Base-by-base conservation (phyloP, 2,329 filamentous ascomycete species). In the Claviceps digitariae region DNA sequence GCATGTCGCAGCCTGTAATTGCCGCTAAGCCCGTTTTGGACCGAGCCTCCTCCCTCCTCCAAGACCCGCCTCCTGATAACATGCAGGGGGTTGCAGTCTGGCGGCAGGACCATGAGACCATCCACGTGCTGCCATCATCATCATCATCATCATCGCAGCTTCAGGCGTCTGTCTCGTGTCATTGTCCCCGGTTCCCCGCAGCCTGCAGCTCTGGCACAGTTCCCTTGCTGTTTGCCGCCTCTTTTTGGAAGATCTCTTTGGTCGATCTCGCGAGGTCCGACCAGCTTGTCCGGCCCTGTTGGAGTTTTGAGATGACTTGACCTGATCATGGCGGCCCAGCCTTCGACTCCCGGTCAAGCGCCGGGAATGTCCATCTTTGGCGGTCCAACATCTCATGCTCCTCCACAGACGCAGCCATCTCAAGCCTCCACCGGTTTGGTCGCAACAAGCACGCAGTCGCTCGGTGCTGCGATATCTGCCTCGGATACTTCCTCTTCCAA, bases 401-500 rank as follows among this genome's bases (percentile, higher is more conserved):
- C 57, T 54, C 59, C 58, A 54, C 57, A 58, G 57, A 54, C 59
- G 40, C 64, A 63, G 51, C 43, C 64, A 40, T 68, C 41, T 27
- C 57, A 55, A 41, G 56, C 52, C 41, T 51, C 59, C 54, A 47
- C 60, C 49, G 62, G 60, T 57, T 63, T 66, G 52, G 50, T 59
- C 27, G 62, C 61, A 34, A 63, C 64, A 31, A 56, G 57, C 55
- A 57, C 64, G 8, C 53, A 62, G 55, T 55, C 63, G 10, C 53
- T 57, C 53, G 57, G 25, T 48, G 40, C 58, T 34, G 54, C 63
- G 25, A 60, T 63, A 5, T 29, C 56, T 25, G 21, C 51, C 64
- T 60, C 64, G 43, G 56, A 57, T 20, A 54, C 61, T 41, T 67
- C 72, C 44, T 71, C 78, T 49, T 79, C 80, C n/a, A 83, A 80